Evolutionary conservation across 2,329 filamentous ascomycete species (phyloP).

Genomic region (Furcasterigmium furcatum): DNA sequence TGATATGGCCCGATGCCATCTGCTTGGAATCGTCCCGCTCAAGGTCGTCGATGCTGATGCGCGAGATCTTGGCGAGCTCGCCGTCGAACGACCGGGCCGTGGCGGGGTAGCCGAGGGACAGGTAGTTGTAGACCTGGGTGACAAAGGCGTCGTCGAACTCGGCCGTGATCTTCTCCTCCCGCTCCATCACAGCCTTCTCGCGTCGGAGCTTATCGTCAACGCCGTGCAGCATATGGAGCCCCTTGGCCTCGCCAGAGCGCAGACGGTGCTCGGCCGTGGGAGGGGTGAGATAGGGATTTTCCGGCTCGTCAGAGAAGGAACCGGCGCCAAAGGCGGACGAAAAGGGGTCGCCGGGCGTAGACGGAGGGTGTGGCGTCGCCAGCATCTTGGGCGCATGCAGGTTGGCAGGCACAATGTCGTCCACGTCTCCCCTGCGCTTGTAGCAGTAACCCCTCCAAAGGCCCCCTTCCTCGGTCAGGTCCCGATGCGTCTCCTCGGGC

Average conservation of each 20-base stretch:
- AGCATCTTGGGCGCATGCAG: slow-evolving; percentile 46
- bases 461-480: slow-evolving; percentile 56
- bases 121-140: slow-evolving; percentile 95
- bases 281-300: slow-evolving; percentile 13
- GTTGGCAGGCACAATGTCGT: slow-evolving; percentile 36
- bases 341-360: slow-evolving; percentile 39
- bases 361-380: slow-evolving; percentile 42
- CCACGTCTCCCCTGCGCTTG: slow-evolving; percentile 25
- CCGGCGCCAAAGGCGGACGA: slow-evolving; percentile 34
- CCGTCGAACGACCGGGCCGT: slow-evolving; percentile 80
- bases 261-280: slow-evolving; percentile 19
- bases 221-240: slow-evolving; percentile 46
- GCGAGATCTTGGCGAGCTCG: slow-evolving; percentile 79
- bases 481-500: slow-evolving; percentile 46
- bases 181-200: slow-evolving; percentile 47
- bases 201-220: slow-evolving; percentile 47
- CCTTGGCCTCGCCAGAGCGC: slow-evolving; percentile 32
- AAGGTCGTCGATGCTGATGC: slow-evolving; percentile 66
- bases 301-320: slow-evolving; percentile 37
- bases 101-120: slow-evolving; percentile 87
- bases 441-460: slow-evolving; percentile 77
- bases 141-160: slow-evolving; percentile 85
- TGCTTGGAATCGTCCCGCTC: slow-evolving; percentile 63
- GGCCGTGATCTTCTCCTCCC: slow-evolving; percentile 48
- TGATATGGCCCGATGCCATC: slow-evolving; percentile 70